Percentiles rank a stretch among this genome's conserved stretches.
phyloP scores from a whole-genome alignment of 2,329 filamentous ascomycete genomes.

The Arthrobotrys pseudoclavata region DNA sequence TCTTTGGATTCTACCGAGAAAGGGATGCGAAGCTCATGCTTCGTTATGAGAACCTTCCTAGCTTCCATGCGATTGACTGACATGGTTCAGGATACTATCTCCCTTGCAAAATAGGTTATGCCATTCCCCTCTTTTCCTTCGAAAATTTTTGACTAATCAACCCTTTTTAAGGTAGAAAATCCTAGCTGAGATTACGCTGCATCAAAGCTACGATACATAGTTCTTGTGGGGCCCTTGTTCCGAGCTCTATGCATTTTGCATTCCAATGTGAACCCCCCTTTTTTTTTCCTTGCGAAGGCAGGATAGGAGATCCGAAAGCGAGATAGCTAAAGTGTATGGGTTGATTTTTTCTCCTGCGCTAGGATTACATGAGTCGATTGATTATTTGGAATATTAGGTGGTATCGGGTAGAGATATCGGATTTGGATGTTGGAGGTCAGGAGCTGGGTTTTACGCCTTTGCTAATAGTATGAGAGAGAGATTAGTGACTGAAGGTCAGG shows the following conservation, averaged over 20 bases:
- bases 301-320: slow-evolving; percentile 7
- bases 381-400: slow-evolving; percentile 14
- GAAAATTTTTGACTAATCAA: neutral
- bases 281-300: slow-evolving; percentile 12
- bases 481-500: neutral
- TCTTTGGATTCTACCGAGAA: neutral
- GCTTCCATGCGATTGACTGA: slow-evolving; percentile 1
- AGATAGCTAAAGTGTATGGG: neutral
- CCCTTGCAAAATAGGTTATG: slow-evolving; percentile 14
- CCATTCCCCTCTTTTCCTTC: slow-evolving; percentile 9
- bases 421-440: neutral
- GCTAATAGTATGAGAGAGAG: neutral
- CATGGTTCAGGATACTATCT: slow-evolving; percentile 5
- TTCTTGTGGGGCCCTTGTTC: slow-evolving; percentile 8
- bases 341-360: neutral
- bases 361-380: neutral
- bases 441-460: neutral
- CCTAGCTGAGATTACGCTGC: slow-evolving; percentile 33
- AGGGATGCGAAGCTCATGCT: neutral
- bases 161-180: slow-evolving; percentile 13
- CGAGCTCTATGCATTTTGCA: slow-evolving; percentile 17
- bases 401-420: slow-evolving; percentile 22
- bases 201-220: neutral
- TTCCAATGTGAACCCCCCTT: neutral
- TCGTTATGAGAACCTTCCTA: neutral